Conservation (phyloP, 495 filamentous ascomycete genomes). For the Aspergillus indologenus region DNA sequence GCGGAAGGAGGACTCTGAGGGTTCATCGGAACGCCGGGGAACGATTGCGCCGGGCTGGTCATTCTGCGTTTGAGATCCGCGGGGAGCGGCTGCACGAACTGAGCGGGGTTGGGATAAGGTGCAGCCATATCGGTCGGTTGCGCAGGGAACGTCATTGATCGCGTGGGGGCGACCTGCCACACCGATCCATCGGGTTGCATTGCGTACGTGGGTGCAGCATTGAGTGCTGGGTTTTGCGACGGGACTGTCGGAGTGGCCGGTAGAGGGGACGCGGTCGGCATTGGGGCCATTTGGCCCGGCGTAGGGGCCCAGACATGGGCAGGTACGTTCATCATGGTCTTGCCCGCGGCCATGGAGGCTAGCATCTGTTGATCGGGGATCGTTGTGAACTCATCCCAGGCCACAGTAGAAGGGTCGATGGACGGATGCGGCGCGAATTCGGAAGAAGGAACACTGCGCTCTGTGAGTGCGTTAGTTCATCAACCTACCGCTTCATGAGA, state of each 20-base stretch:
- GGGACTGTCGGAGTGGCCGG: slow-evolving; percentile 36
- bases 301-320: slow-evolving; percentile 33
- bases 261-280: slow-evolving; percentile 31
- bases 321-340: slow-evolving; percentile 38
- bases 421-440: slow-evolving; percentile 31
- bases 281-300: slow-evolving; percentile 22
- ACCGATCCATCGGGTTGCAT: slow-evolving; percentile 41
- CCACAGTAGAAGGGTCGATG: slow-evolving; percentile 33
- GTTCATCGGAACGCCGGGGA: slow-evolving; percentile 21
- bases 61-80: slow-evolving; percentile 43
- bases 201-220: slow-evolving; percentile 28
- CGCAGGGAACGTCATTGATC: slow-evolving; percentile 42
- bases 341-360: slow-evolving; percentile 36
- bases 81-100: slow-evolving; percentile 33
- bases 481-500: background rate
- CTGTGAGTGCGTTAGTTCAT: slow-evolving; percentile 9
- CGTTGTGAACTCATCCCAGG: slow-evolving; percentile 44
- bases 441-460: slow-evolving; percentile 27
- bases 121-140: slow-evolving; percentile 28
- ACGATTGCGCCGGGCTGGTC: slow-evolving; percentile 40
- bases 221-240: slow-evolving; percentile 34
- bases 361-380: slow-evolving; percentile 41
- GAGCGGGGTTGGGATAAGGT: slow-evolving; percentile 27
- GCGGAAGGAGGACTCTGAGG: slow-evolving; percentile 31
- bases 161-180: slow-evolving; percentile 37